phyloP scores from a whole-genome alignment of 2,329 filamentous ascomycete genomes.

The Calonectria naviculata region DNA sequence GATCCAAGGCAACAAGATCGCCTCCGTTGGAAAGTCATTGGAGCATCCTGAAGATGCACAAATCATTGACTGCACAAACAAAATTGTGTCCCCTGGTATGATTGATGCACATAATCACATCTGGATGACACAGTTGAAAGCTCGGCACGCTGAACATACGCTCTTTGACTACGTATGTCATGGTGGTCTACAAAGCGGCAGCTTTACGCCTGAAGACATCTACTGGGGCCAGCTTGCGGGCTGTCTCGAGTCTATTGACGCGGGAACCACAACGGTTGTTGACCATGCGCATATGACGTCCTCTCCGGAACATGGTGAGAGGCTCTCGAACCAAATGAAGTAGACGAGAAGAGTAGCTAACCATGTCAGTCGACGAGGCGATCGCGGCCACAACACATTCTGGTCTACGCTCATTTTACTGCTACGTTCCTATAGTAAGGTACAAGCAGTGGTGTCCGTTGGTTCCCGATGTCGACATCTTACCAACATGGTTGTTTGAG shows the following conservation, averaged over 20 bases:
- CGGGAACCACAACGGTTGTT: neutral
- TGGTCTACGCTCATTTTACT: slow-evolving; percentile 15
- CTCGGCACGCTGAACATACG: neutral
- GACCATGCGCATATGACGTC: slow-evolving; percentile 8
- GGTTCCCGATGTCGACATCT: slow-evolving; percentile 5
- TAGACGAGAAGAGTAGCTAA: neutral
- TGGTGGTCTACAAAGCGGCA: neutral
- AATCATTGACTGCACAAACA: neutral
- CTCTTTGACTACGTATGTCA: neutral
- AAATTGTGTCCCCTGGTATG: neutral
- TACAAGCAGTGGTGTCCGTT: slow-evolving; percentile 12
- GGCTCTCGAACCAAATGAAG: neutral
- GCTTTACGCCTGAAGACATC: neutral
- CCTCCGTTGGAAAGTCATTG: neutral
- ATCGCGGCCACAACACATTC: slow-evolving; percentile 11
- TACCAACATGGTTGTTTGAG: slow-evolving; percentile 7
- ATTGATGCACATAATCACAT: neutral
- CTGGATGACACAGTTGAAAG: slow-evolving; percentile 6
- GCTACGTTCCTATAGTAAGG: slow-evolving; percentile 1
- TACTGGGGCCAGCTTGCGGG: slow-evolving; percentile 1
- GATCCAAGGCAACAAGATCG: neutral
- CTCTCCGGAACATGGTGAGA: neutral
- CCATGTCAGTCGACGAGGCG: neutral
- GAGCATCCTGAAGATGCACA: neutral
- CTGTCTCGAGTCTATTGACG: neutral